Evolutionary conservation across 495 filamentous ascomycete genomes (phyloP), one percentile per base, ranked within the genome.

Genomic region (Trichoderma erinaceum): DNA sequence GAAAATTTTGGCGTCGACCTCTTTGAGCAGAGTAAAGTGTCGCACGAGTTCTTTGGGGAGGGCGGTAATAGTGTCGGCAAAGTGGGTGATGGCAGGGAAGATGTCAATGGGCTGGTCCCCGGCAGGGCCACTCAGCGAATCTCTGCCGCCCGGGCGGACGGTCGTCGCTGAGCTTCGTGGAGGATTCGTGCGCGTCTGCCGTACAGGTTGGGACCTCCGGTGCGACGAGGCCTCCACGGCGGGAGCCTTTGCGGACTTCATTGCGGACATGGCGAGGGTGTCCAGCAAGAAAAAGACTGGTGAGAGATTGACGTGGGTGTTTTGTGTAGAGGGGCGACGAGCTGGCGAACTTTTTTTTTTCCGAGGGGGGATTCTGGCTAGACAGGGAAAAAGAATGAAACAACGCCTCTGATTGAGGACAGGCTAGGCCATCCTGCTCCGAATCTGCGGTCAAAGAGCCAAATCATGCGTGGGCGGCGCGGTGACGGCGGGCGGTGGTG

Each of bases 1-100:
- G 73, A 89, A 90, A 66, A 92, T 86, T 78, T 99, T 99, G 64
- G 95, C 94, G 80, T 99, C 96, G 41, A 97, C 95, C 77, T 99
- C 95, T 72, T 97, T 97, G 65, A 99, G 81, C 58, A 97, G 84
- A 7, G 93, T 95, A 74, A 96, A 97, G 76, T 99, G 94, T 69
- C 92, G 86, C 67, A 96, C 91, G 66, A 97, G 92, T 74, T 99
- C 95, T 75, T 92, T 91, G 10, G 95, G 95, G 6, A 99, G 87
- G 29, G 96, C 94, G 23, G 90, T 89, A 71, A 97, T 91, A 63
- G 93, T 87, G 77, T 98, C 93, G 67, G 93, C 90, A 77, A 98
- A 99, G 79, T 94, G 90, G 35, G 91, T 93, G 69, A 97, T 89
- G 29, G 93, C 96, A 66, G 95, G 96, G 72, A 94, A 96, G 80